Percentiles rank a stretch among this genome's conserved stretches.
Conservation (phyloP, 2,329 filamentous ascomycete species). For the Sclerotinia glacialis region DNA sequence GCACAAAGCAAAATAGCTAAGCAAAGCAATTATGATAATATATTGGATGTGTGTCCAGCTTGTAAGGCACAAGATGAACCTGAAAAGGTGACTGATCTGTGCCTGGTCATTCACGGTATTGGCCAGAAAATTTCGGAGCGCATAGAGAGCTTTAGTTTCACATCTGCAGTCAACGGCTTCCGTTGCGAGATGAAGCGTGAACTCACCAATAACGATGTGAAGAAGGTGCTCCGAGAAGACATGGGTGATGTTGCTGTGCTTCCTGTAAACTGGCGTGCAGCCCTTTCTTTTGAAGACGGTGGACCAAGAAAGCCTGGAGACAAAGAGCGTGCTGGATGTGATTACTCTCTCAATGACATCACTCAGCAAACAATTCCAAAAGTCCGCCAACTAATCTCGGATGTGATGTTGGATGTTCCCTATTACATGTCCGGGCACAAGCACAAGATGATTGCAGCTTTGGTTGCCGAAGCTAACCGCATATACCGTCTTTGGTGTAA, state of each 20-base stretch:
- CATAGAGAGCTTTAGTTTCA: conserved; percentile 96
- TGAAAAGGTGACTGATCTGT: conserved; percentile 77
- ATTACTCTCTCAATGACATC: conserved; percentile 78
- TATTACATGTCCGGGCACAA: conserved; percentile 98
- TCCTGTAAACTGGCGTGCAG: conserved; percentile 90
- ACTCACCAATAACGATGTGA: conserved; percentile 70
- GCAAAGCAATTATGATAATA: conserved; percentile 26
- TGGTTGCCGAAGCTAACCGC: conserved; percentile 86
- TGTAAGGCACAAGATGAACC: conserved; percentile 62
- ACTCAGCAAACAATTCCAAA: conserved; percentile 87
- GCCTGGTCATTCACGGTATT: conserved; percentile 92
- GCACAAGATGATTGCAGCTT: conserved; percentile 85
- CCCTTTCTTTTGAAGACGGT: conserved; percentile 81
- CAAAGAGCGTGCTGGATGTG: conserved; percentile 55
- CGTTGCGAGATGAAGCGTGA: conserved; percentile 84
- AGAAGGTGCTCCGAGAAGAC: conserved; percentile 68
- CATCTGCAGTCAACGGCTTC: conserved; percentile 90
- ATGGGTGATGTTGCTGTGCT: conserved; percentile 91
- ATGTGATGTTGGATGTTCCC: conserved; percentile 97
- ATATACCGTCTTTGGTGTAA: conserved; percentile 94
- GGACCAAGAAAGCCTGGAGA: conserved; percentile 57
- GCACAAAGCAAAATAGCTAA: conserved; percentile 32
- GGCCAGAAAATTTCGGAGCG: conserved; percentile 94
- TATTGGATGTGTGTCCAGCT: conserved; percentile 47
- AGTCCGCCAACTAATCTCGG: conserved; percentile 89